Base-by-base conservation (phyloP, 768 basidiomycete genomes). In the Mycena galopus region DNA sequence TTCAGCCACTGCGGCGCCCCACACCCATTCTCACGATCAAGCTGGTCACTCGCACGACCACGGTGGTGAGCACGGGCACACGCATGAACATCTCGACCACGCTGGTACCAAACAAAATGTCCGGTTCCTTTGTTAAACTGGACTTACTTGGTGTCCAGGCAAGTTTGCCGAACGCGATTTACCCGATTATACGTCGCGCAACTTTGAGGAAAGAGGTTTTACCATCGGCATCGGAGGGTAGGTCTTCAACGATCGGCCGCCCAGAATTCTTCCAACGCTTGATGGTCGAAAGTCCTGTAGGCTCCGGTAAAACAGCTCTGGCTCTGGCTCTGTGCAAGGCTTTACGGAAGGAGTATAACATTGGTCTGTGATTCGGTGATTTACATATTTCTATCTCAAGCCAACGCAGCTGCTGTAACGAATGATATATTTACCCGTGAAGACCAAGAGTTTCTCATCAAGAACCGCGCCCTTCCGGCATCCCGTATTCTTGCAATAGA, bases 361-460 rank as follows among this genome's bases (percentile, higher is more conserved):
- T 99, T 58, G 97, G 97, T 96, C 71, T 71, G 89, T 76, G 44
- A 55, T 67, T 57, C 53, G 57, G 68, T 39, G 71, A 65, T 51
- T 9, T 64, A 42, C 12, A 27, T 27, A 61, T 57, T 23, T 14
- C 77, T 66, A 72, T 63, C 51, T 72, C 14, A 66, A 61, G 12
- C 35, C 27, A 51, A 23, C 53, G 4, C 76, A 96, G 97, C 95
- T 37, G 96, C 96, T 2, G 96, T 97, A 17, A 99, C 97, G n/a
- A 99, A 99, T 82, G 97, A 99, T 82, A 99, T 99, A 80, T 99
- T 99, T 83, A 99, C 97, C 39, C 89, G 94, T 25, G 97, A 99
- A 81, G 97, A 99, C 79, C 96, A 98, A 81, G 97, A 99, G 78
- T 99, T 99, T 82, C 85, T 99, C 42, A 97, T 99, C 78, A 92